Conservation (phyloP, 495 filamentous ascomycete species). For the Friedmanniomyces endolithicus region DNA sequence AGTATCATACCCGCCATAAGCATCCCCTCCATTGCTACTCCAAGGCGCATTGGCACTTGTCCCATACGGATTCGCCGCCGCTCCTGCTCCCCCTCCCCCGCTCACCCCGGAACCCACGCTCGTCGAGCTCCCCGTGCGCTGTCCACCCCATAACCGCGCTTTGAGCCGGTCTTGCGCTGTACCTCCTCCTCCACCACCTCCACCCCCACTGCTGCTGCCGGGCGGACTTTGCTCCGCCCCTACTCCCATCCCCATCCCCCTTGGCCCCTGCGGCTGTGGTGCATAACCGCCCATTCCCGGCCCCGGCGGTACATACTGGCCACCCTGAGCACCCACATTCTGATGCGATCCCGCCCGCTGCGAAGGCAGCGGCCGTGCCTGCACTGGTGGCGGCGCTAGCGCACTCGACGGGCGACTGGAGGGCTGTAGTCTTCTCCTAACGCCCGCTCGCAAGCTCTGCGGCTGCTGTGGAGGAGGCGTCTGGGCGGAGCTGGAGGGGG, state of each 20-base stretch:
- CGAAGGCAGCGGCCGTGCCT: slow-evolving; percentile 48
- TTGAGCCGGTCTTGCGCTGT: slow-evolving; percentile 58
- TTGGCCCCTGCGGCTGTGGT: slow-evolving; percentile 12
- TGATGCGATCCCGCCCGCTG: slow-evolving; percentile 66
- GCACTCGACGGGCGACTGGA: slow-evolving; percentile 3
- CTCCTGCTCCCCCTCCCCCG: no score
- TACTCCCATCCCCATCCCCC: slow-evolving; percentile 4
- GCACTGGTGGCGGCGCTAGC: slow-evolving; percentile 15
- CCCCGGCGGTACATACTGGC: no score
- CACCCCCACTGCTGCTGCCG: slow-evolving; percentile 27
- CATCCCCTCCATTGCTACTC: background rate
- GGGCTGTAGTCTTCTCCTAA: slow-evolving; percentile 15
- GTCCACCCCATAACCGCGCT: slow-evolving; percentile 48
- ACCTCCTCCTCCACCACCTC: slow-evolving; percentile 26
- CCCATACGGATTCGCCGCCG: no score
- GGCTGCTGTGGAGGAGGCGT: slow-evolving; percentile 38
- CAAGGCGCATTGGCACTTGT: background rate
- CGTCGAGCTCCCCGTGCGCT: slow-evolving; percentile 20
- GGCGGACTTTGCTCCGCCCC: slow-evolving; percentile 24
- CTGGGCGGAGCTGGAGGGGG: slow-evolving; percentile 35
- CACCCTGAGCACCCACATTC: slow-evolving; percentile 20
- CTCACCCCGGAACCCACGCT: background rate
- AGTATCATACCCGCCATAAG: no score
- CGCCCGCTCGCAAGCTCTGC: slow-evolving; percentile 40
- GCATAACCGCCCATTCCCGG: no score